Evolutionary conservation across 2,329 filamentous ascomycete genomes (phyloP), one percentile per base, ranked within the genome.

Genomic region (Xylariomycetidae sp.): DNA sequence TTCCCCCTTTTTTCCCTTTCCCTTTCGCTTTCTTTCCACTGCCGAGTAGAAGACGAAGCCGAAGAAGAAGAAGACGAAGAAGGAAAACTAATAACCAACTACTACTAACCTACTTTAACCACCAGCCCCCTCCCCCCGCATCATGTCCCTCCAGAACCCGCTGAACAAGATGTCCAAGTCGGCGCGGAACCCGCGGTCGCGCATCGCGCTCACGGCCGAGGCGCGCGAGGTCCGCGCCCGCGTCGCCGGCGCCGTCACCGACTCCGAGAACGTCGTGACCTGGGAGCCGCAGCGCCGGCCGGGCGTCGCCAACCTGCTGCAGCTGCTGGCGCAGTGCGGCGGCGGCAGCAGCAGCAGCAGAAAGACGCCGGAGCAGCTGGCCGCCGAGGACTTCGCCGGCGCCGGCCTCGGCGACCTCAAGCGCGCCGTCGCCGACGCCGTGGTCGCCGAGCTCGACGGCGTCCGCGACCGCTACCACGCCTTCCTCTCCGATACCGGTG

Each of bases 81-180:
- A 23, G 22, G n/a, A 23, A 23, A 23, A n/a, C 22, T 9, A 23
- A 23, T 23, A 8, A 12, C 14, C 12, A 35, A 17, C 19, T 37
- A 29, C 35, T 26, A 27, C 23, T 24, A 23, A 10, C 12, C 14
- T n/a, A n/a, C n/a, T n/a, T n/a, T n/a, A n/a, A n/a, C n/a, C n/a
- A n/a, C n/a, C 12, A 86, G 82, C 82, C n/a, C 80, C 85, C 4
- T 76, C 84, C 2, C 85, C 83, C 49, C 79, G 90, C 40, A 74
- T 98, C 41, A 96, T 95, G 89, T 94, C 88, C 13, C 74, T 98
- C 15, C 78, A 75, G 32, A 67, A 85, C 9, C 90, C 92, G 0
- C 63, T 59, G 1, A 68, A 75, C 32, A 98, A 98, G 57, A 98
- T 98, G 92, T 95, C 88, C 35, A 98, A 98, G 61, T 95, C 88